These are phyloP conservation scores for Capsicum pubescens DNA, from an alignment of 257 asterid genomes.

Conservation along the genomic window DNA sequence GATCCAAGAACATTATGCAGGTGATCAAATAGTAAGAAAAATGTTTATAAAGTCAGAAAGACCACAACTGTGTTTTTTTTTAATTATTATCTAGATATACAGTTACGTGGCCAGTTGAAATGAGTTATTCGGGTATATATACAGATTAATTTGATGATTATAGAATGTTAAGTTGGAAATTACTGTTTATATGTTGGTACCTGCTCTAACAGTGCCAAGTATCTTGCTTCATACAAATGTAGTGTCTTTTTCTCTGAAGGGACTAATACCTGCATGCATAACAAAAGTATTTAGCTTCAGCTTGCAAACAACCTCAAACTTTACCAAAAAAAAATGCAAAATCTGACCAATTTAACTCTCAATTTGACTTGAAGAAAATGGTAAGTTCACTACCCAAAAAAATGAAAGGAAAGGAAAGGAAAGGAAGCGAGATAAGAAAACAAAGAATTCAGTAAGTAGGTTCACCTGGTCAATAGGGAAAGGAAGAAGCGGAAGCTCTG, in stretches of 20 bases:
- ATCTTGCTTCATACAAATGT: slow-evolving; percentile 86
- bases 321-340: not conserved
- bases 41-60: too few relatives aligned
- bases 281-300: not conserved
- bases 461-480: slow-evolving; percentile 18
- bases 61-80: too few relatives aligned
- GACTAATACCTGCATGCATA: slow-evolving; percentile 59
- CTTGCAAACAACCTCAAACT: not conserved
- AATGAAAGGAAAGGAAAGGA: too few relatives aligned
- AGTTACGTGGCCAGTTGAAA: too few relatives aligned
- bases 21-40: too few relatives aligned
- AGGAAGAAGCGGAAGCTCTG: slow-evolving; percentile 45
- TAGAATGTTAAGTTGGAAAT: not conserved
- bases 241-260: slow-evolving; percentile 80
- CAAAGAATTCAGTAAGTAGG: too few relatives aligned
- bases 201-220: slow-evolving; percentile 81
- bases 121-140: too few relatives aligned
- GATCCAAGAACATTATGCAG: too few relatives aligned
- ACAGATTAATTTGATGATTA: not conserved
- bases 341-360: not conserved
- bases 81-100: too few relatives aligned
- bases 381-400: too few relatives aligned
- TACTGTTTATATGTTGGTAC: slow-evolving; percentile 37
- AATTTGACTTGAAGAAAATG: too few relatives aligned
- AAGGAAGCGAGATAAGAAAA: not conserved